These are phyloP conservation scores for Basipetospora chlamydospora DNA, from an alignment of 2,329 filamentous ascomycete genomes.

Conservation along the genomic window DNA sequence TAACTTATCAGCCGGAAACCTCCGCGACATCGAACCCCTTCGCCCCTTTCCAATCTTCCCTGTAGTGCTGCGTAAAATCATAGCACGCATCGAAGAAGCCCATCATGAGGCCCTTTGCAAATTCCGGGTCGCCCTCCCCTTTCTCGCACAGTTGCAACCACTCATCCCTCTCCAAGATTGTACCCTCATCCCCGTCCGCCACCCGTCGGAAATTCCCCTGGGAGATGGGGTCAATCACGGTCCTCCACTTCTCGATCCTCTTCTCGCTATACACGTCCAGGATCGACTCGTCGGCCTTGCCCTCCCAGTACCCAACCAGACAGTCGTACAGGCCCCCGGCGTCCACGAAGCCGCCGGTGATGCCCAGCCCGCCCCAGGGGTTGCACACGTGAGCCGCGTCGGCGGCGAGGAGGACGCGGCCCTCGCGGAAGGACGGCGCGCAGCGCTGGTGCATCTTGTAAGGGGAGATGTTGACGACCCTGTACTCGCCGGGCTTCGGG, in stretches of 20 bases:
- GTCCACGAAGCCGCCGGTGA: conserved; percentile 50
- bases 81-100: too few species aligned
- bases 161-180: conserved; percentile 8
- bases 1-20: too few species aligned
- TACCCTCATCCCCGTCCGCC: conserved; percentile 22
- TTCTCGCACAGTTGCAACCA: conserved; percentile 22
- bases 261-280: conserved; percentile 30
- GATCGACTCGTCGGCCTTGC: conserved; percentile 26
- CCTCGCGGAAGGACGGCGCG: conserved; percentile 40
- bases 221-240: conserved; percentile 27
- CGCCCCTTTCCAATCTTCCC: too few species aligned
- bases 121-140: conserved; percentile 18
- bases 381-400: conserved; percentile 46
- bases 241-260: conserved; percentile 29
- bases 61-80: too few species aligned
- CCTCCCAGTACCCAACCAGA: conserved; percentile 30
- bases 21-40: too few species aligned
- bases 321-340: conserved; percentile 47
- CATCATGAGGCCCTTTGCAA: too few species aligned
- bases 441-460: conserved; percentile 49
- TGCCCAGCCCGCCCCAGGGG: conserved; percentile 43
- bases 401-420: conserved; percentile 40
- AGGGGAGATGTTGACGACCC: conserved; percentile 39
- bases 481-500: conserved; percentile 42
- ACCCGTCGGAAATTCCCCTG: conserved; percentile 28